Conservation (phyloP, 2,329 filamentous ascomycete genomes). For the Madurella fahalii region DNA sequence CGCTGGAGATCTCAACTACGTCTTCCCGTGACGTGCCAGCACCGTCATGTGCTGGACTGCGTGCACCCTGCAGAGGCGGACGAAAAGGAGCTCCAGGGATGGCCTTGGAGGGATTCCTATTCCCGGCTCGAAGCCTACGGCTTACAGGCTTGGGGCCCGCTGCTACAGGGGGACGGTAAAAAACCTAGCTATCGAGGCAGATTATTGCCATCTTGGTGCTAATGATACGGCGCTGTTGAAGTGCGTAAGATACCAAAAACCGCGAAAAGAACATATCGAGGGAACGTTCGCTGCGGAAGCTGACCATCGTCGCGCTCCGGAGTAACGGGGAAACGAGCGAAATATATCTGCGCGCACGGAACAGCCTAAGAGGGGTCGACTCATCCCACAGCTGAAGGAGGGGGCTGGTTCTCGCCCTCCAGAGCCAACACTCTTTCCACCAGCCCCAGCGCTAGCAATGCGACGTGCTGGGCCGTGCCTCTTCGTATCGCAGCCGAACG, state of each 20-base stretch:
- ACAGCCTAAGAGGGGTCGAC: no score
- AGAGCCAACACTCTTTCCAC: not conserved
- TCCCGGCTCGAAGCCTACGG: not conserved
- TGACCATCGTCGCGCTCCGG: not conserved
- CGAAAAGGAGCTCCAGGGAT: not conserved
- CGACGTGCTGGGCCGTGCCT: not conserved
- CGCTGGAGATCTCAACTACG: not conserved
- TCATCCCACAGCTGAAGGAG: not conserved
- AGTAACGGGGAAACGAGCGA: not conserved
- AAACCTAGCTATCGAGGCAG: not conserved
- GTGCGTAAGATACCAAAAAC: not conserved
- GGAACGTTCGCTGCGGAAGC: not conserved
- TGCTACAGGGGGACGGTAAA: not conserved
- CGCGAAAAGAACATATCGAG: not conserved
- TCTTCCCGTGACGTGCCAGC: not conserved
- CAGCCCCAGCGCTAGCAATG: not conserved
- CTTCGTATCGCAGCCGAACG: not conserved
- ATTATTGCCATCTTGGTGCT: not conserved
- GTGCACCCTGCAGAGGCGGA: not conserved
- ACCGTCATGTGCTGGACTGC: not conserved
- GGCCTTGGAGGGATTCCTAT: not conserved
- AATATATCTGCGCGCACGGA: not conserved
- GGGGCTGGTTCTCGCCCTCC: not conserved
- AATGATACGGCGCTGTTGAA: not conserved
- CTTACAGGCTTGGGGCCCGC: no score